Evolutionary conservation across 1,284 basidiomycete species (phyloP), one percentile per base, ranked within the genome.

Genomic region (Fomitopsis palustris): DNA sequence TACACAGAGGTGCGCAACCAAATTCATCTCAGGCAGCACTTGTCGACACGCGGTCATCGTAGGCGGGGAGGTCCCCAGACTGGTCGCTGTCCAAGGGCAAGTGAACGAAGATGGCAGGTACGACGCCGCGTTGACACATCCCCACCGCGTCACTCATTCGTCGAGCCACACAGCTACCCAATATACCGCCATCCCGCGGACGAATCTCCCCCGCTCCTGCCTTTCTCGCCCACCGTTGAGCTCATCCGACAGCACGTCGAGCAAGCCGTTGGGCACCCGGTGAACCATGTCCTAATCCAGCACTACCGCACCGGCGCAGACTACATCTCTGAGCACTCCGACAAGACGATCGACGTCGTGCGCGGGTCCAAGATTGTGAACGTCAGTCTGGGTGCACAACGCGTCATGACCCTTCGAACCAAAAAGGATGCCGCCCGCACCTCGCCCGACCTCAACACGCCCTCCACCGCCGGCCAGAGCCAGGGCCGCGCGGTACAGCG

Each of bases 271-370:
- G 60, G 75, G 39, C 86, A 88, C 59, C 84, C 84, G 2, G 81
- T 92, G 12, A 92, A 92, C 67, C 89, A 92, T 62, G 89, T 87
- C 38, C 80, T 92, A 33, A 89, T 92, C 57, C 90, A 92, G 68
- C 79, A 82, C 67, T 92, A 92, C 69, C 86, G 89, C 58, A 78
- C 77, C 16, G 90, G 90, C 9, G 81, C 81, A 35, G 90, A 92
- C 70, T 89, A 87, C 71, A 92, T 92, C 63, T 90, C 87, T 0
- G 90, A 92, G 67, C 90, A 92, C 70, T 87, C 86, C 0, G 89
- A 92, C 72, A 92, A 92, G 75, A 92, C 89, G 4, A 81, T 92
- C 64, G 90, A 92, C 68, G 79, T 92, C 62, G 82, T 87, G 1
- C 80, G 77, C 17, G 85, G 83, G 37, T 87, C 88, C 9, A 83